These are phyloP conservation scores for Furculomyces boomerangus DNA, from an alignment of 371 early-diverging fungal species.

Conservation along the genomic window DNA sequence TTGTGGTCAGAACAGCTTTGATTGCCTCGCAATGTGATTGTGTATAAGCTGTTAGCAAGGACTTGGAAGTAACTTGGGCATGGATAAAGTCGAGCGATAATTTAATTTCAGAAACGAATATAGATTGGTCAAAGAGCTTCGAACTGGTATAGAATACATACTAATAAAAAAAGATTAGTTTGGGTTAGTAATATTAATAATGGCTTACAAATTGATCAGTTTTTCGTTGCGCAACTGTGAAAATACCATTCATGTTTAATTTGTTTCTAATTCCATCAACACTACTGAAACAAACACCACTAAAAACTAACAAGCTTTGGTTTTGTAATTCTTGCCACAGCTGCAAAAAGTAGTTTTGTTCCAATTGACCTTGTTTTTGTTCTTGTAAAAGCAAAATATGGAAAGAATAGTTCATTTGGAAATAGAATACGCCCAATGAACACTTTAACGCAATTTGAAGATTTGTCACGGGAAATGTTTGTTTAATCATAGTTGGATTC, in stretches of 20 bases:
- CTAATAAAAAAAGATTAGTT: too few species aligned
- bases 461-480: conserved; percentile 32
- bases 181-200: too few species aligned
- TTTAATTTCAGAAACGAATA: conserved; percentile 24
- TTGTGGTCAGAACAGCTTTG: conserved; percentile 13
- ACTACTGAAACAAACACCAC: conserved; percentile 9
- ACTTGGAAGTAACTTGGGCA: conserved; percentile 17
- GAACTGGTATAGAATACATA: conserved; percentile 19
- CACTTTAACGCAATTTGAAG: conserved; percentile 50
- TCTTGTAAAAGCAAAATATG: conserved; percentile 18
- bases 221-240: conserved; percentile 25
- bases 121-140: conserved; percentile 12
- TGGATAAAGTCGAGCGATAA: conserved; percentile 16
- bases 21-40: conserved; percentile 14
- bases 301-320: conserved; percentile 4
- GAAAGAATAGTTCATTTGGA: conserved; percentile 26
- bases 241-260: conserved; percentile 26
- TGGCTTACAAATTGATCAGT: neutral
- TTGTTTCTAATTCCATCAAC: conserved; percentile 24
- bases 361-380: conserved; percentile 16
- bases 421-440: conserved; percentile 39
- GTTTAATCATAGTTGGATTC: conserved; percentile 18
- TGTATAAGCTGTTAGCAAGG: conserved; percentile 6
- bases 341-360: conserved; percentile 19
- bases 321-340: conserved; percentile 12